Evolutionary conservation across 768 basidiomycete genomes (phyloP).

Genomic region (Amylocystis lapponica): DNA sequence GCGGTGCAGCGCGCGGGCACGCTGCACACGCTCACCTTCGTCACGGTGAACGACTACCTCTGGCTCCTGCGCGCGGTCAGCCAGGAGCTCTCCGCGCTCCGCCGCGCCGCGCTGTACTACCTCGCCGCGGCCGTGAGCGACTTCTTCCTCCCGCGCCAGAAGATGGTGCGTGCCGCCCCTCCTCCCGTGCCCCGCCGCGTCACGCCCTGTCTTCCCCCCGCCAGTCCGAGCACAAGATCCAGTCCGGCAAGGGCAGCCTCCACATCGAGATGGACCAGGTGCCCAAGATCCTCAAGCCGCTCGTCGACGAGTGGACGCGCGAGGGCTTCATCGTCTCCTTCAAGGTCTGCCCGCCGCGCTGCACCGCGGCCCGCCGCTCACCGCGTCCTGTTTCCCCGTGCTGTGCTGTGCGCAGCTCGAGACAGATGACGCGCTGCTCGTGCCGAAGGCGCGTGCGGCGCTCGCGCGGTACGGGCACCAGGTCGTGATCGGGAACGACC

Average conservation of each 20-base stretch:
- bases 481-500: slow-evolving; percentile 93
- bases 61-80: slow-evolving; percentile 84
- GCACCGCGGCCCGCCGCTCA: background rate
- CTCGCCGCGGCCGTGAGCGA: slow-evolving; percentile 98
- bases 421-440: slow-evolving; percentile 75
- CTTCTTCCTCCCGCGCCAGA: slow-evolving; percentile 91
- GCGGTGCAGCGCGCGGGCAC: slow-evolving; percentile 66
- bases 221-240: slow-evolving; percentile 97
- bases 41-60: slow-evolving; percentile 94
- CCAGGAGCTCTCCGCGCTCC: slow-evolving; percentile 65
- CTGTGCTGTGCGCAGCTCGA: no score
- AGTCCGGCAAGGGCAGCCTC: slow-evolving; percentile 91
- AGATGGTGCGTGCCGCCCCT: slow-evolving; percentile 83
- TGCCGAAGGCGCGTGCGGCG: slow-evolving; percentile 87
- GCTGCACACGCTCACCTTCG: slow-evolving; percentile 83
- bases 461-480: slow-evolving; percentile 95
- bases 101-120: slow-evolving; percentile 83
- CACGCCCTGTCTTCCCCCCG: no score
- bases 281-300: slow-evolving; percentile 88
- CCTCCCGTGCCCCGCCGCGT: no score
- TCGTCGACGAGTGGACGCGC: slow-evolving; percentile 90
- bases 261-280: slow-evolving; percentile 99
- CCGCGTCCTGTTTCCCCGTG: slow-evolving; percentile 1
- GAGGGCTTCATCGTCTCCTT: slow-evolving; percentile 94
- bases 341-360: slow-evolving; percentile 53